Evolutionary conservation across 169 alveolate species (phyloP), one percentile per base, ranked within the genome.

Genomic region (Babesia bovis): DNA sequence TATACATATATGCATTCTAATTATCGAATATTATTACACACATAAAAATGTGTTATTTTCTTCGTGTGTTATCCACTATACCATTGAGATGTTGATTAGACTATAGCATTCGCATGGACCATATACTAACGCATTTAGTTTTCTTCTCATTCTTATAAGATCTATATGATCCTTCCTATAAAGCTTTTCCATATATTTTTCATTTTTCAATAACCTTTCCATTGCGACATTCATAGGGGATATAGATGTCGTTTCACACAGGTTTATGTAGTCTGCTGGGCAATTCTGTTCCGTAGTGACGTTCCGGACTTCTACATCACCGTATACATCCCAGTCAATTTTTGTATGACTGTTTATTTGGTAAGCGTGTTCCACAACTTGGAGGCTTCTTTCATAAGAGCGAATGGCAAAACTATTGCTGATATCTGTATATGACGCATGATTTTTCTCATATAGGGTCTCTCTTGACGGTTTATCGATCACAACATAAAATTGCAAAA

Each of bases 81-180:
- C 47, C 10, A 59, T 15, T n/a, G 40, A 59, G 3, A 23, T 23
- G 55, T 38, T 59, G 3, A 0, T 52, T 42, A 55, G 23, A 23
- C 21, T 41, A 26, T 40, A 40, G 35, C 28, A 26, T 59, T 59
- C 69, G 38, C 69, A 59, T 7, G 69, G 69, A 6, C 23, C 69
- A 2, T 12, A 38, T 25, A 21, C 35, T 4, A 41, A 0, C 12
- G 25, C 7, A 25, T 32, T 30, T 19, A 41, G 1, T 38, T 59
- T 59, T 40, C 53, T 10, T 4, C 69, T 52, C 25, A 59, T 44
- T 13, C 38, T 59, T 4, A 38, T 4, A 25, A 59, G 56, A 19
- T 59, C 69, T 4, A 38, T 4, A 23, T 59, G 69, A 3, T 59
- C 69, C 41, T 32, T 59, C 69, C 69, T 36, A 3, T 5, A 7